These are phyloP conservation scores for Andrographis paniculata DNA, from an alignment of 305 asterid species.

Conservation along the genomic window DNA sequence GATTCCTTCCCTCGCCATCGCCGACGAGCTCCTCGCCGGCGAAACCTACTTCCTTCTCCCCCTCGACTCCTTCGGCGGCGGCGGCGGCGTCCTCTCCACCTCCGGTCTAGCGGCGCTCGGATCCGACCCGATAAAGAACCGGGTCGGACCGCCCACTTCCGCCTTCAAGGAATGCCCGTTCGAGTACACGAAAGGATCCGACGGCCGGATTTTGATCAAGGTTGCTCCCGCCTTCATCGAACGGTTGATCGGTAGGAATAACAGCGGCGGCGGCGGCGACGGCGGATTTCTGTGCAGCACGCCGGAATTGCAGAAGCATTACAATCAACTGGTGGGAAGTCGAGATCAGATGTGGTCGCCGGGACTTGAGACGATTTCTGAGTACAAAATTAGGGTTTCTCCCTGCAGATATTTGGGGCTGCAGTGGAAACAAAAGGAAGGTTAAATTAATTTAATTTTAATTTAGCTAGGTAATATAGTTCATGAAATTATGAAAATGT, in stretches of 20 bases:
- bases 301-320: conserved; percentile 73
- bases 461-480: too few relatives aligned
- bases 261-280: neutral
- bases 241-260: conserved; percentile 21
- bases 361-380: conserved; percentile 63
- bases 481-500: too few relatives aligned
- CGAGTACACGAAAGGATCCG: conserved; percentile 38
- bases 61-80: conserved; percentile 31
- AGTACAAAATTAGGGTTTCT: conserved; percentile 59
- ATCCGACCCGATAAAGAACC: too few relatives aligned
- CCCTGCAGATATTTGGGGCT: conserved; percentile 55
- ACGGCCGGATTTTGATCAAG: conserved; percentile 60
- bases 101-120: conserved; percentile 42
- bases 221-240: conserved; percentile 50
- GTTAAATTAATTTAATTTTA: too few relatives aligned
- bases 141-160: neutral
- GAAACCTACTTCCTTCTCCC: conserved; percentile 69
- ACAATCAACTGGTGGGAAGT: conserved; percentile 48
- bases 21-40: conserved; percentile 37
- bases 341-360: conserved; percentile 71
- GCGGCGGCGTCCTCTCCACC: conserved; percentile 40
- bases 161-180: conserved; percentile 41
- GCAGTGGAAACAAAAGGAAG: conserved; percentile 53
- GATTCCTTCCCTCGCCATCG: conserved; percentile 44
- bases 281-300: conserved; percentile 46